These are phyloP conservation scores for Amauroascus verrucosus DNA, from an alignment of 2,329 filamentous ascomycete species.

Conservation along the genomic window DNA sequence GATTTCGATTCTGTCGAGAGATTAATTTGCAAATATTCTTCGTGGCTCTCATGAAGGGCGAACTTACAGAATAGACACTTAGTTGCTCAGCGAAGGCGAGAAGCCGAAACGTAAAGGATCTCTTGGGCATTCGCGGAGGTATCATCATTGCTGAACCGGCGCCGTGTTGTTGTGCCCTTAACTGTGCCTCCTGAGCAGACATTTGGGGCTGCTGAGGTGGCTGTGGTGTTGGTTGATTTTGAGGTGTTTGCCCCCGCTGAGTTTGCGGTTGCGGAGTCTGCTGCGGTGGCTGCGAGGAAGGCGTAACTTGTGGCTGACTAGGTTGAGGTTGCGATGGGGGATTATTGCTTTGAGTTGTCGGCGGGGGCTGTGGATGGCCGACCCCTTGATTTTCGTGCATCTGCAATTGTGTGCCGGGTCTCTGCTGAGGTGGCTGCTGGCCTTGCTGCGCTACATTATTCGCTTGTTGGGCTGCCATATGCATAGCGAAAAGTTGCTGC, in stretches of 20 bases:
- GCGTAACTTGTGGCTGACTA: slow-evolving; percentile 24
- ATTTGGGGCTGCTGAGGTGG: slow-evolving; percentile 28
- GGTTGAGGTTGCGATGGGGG: slow-evolving; percentile 26
- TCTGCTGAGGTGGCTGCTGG: slow-evolving; percentile 35
- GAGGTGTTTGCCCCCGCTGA: slow-evolving; percentile 27
- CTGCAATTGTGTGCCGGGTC: slow-evolving; percentile 33
- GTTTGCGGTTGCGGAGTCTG: slow-evolving; percentile 26
- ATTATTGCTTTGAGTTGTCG: slow-evolving; percentile 30
- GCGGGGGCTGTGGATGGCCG: slow-evolving; percentile 36
- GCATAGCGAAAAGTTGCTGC: slow-evolving; percentile 20
- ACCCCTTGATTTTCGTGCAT: slow-evolving; percentile 35
- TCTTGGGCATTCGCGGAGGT: slow-evolving; percentile 31
- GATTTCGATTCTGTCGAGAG: slow-evolving; percentile 42
- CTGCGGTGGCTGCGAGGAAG: slow-evolving; percentile 26
- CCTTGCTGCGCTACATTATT: slow-evolving; percentile 29
- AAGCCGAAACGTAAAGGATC: slow-evolving; percentile 43
- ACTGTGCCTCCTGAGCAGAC: slow-evolving; percentile 32
- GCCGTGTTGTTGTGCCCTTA: slow-evolving; percentile 33
- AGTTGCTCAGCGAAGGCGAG: slow-evolving; percentile 49
- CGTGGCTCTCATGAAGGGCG: background rate
- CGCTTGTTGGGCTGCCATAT: slow-evolving; percentile 15
- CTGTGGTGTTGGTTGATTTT: slow-evolving; percentile 22
- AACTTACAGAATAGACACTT: slow-evolving; percentile 48
- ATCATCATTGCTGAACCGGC: slow-evolving; percentile 29
- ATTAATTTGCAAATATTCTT: slow-evolving; percentile 13